Base-by-base conservation (phyloP, 495 filamentous ascomycete genomes). In the Aspergillus homomorphus region DNA sequence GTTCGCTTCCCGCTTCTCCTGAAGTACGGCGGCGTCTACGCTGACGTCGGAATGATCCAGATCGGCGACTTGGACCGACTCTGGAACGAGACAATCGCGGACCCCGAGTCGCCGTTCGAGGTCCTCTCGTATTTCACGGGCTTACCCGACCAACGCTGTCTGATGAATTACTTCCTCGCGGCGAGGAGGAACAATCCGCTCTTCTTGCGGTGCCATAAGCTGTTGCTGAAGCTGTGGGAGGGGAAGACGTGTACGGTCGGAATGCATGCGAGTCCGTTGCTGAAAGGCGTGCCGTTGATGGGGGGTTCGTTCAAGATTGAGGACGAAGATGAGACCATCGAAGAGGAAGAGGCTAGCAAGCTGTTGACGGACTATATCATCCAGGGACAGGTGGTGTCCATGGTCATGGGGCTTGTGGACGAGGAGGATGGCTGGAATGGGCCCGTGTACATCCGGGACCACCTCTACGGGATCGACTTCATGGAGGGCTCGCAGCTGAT, bases 11-110 rank as follows among this genome's bases (percentile, higher is more conserved):
- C 82, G 46, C 65, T 85, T 15, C 63, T 85, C 26, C 71, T 81
- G 4, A 75, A 71, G 53, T 81, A 83, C 59, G 81, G 82, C 28
- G 82, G 82, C 38, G 73, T 84, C 22, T 85, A 84, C 58, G 76
- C 80, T 0, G 81, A 84, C 59, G 81, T 79, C 0, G 81, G 80
- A 0, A 53, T 83, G 50, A 71, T 84, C 59, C 79, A 80, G 57
- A 82, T 84, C 58, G 81, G 81, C 7, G 81, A 84, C 63, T 54
- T 85, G 16, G 76, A 84, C 59, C 55, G 65, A 12, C 66, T 84
- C 0, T 85, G 80, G 80, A 64, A 66, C 57, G 56, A 70, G 45
- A 82, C 74, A 0, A 62, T 84, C 41, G 76, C 65, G 1, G 68
- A 82, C 58, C 71, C 75, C 0, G 59, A 46, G 2, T 82, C 80